Conservation (phyloP, 2,329 filamentous ascomycete species). For the Sporothrix schenckii region DNA sequence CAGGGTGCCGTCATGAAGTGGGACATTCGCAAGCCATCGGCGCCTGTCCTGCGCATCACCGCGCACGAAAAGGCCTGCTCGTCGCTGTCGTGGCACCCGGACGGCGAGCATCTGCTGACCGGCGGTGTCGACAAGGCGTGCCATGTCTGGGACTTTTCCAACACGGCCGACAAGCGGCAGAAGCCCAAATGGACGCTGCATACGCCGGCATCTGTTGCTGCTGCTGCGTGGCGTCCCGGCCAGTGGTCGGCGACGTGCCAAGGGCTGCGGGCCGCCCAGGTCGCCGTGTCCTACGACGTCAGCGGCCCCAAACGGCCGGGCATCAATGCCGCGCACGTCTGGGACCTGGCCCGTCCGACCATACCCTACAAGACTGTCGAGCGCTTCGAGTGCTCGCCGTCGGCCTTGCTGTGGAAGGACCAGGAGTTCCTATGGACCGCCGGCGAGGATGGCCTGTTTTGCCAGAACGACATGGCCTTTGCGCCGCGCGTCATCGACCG, state of each 20-base stretch:
- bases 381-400: conserved; percentile 60
- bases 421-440: conserved; percentile 69
- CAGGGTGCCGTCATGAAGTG: conserved; percentile 65
- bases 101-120: conserved; percentile 67
- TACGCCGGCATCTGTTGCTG: conserved; percentile 62
- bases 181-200: conserved; percentile 65
- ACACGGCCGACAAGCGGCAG: conserved; percentile 63
- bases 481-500: conserved; percentile 65
- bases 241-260: conserved; percentile 64
- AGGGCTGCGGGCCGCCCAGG: conserved; percentile 61
- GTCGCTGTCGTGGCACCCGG: conserved; percentile 68
- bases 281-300: conserved; percentile 65
- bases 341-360: conserved; percentile 68
- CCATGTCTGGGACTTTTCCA: conserved; percentile 67
- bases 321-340: conserved; percentile 64
- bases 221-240: conserved; percentile 65
- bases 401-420: conserved; percentile 64
- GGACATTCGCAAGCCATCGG: conserved; percentile 60
- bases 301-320: conserved; percentile 57
- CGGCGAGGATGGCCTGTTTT: conserved; percentile 63
- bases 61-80: conserved; percentile 64
- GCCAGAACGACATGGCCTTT: conserved; percentile 67
- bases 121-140: conserved; percentile 64
- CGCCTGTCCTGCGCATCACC: conserved; percentile 61
- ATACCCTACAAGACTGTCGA: conserved; percentile 69